Evolutionary conservation across 225 moss, liverwort and hornwort genomes (phyloP), one percentile per base, ranked within the genome.

Genomic region (Straminergon stramineum): DNA sequence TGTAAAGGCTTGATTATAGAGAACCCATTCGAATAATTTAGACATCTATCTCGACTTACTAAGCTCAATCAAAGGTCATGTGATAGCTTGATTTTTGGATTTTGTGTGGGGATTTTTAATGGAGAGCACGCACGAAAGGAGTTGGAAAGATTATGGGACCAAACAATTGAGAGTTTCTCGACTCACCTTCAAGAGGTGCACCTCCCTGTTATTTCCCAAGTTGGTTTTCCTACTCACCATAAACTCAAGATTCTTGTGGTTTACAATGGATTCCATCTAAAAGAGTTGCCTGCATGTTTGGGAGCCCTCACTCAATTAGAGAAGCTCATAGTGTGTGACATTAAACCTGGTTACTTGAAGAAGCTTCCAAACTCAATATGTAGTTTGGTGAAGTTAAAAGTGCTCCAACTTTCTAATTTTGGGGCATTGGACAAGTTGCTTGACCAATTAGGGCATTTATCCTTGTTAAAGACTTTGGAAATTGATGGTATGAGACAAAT

Each of bases 331-430:
- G 6, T 67, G 15, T 0, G 0, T 15, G 45, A 45, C 0, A 0
- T 12, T 8, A 0, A 1, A 2, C 15, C 1, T 10, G 0, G 7
- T 28, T 75, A 0, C 16, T 45, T 75, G 18, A 75, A 28, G 6
- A 74, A 48, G 28, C 45, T 74, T 74, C 27, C 17, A 18, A 8
- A 22, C 15, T 41, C 15, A 41, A 2, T 41, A 7, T 35, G 6
- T 1, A 27, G 0, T 41, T 5, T 41, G 5, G 27, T 1, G 5
- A 26, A 71, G 15, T 16, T 41, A 15, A 4, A 41, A 26, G 1
- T 3, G 1, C 71, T 71, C 2, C 0, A 0, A 3, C 41, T 71
- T 41, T 1, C 0, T 9, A 0, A 1, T 8, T 0, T 41, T 0
- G 0, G 1, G 7, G 24, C 22, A 21, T n/a, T 68, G 12, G 21